Percentiles rank a stretch among this genome's conserved stretches.
Conservation (phyloP, 164 flowering plant genomes). For the Berberis vulgaris region DNA sequence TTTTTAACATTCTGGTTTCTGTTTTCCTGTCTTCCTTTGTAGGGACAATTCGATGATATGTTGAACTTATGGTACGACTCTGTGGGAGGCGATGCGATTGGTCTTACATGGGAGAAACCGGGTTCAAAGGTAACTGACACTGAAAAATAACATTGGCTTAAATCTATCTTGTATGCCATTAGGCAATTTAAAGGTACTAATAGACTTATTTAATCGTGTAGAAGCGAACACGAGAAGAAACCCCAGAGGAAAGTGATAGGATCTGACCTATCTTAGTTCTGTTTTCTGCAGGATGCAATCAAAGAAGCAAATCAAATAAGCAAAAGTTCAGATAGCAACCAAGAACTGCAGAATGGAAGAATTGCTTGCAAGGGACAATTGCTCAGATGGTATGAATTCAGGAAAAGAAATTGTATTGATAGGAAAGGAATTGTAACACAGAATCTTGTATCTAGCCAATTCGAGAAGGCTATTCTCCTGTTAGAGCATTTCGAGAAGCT, state of each 20-base stretch:
- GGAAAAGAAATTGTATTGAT: too few relatives aligned
- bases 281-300: too few relatives aligned
- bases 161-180: not conserved
- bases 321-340: too few relatives aligned
- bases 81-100: constrained; percentile 87
- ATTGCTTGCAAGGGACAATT: too few relatives aligned
- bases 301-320: too few relatives aligned
- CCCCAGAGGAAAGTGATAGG: constrained; percentile 29
- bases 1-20: not conserved
- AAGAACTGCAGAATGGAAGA: too few relatives aligned
- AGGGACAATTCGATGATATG: constrained; percentile 47
- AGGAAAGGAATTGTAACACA: too few relatives aligned
- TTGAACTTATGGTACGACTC: constrained; percentile 88
- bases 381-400: too few relatives aligned
- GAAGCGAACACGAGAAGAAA: constrained; percentile 67
- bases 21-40: constrained; percentile 5
- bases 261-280: too few relatives aligned
- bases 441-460: too few relatives aligned
- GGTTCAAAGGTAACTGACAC: constrained; percentile 45
- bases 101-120: constrained; percentile 63
- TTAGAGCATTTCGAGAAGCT: too few relatives aligned
- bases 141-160: not conserved
- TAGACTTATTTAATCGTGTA: constrained; percentile 13
- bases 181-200: not conserved
- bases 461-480: too few relatives aligned